These are phyloP conservation scores for Pseudozyma hubeiensis DNA, from an alignment of 1,284 basidiomycete species.

Conservation along the genomic window DNA sequence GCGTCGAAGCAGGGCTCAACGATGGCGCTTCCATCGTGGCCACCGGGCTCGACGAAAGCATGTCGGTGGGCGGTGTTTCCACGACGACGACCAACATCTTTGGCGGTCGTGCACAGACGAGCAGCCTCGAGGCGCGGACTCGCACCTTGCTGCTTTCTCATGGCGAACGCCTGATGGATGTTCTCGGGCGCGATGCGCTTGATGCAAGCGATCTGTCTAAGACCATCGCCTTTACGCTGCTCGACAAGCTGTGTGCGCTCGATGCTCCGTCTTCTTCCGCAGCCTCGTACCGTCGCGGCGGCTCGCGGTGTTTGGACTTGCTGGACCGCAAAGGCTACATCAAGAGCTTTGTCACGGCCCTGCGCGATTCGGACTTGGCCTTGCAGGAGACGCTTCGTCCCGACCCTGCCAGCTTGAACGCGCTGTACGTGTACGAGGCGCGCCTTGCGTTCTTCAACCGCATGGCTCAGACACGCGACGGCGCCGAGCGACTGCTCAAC, in stretches of 20 bases:
- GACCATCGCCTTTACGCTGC: slow-evolving; percentile 87
- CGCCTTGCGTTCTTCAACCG: slow-evolving; percentile 89
- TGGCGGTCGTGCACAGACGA: slow-evolving; percentile 32
- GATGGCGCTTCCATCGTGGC: slow-evolving; percentile 52
- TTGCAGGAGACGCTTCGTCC: slow-evolving; percentile 84
- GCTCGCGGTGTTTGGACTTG: slow-evolving; percentile 74
- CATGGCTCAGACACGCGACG: slow-evolving; percentile 82
- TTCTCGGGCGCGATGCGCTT: slow-evolving; percentile 88
- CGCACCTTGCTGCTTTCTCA: slow-evolving; percentile 72
- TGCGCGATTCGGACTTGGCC: slow-evolving; percentile 85
- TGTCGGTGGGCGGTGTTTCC: slow-evolving; percentile 49
- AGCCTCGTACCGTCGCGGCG: slow-evolving; percentile 36
- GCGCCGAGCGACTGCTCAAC: slow-evolving; percentile 87
- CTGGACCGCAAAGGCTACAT: slow-evolving; percentile 83
- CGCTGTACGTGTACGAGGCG: slow-evolving; percentile 93
- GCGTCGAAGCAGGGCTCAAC: slow-evolving; percentile 46
- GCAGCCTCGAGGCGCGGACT: slow-evolving; percentile 75
- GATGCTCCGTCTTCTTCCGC: slow-evolving; percentile 47
- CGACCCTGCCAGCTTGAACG: slow-evolving; percentile 91
- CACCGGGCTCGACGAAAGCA: slow-evolving; percentile 47
- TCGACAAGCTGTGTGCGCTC: slow-evolving; percentile 77
- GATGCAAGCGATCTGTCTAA: slow-evolving; percentile 97
- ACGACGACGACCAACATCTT: slow-evolving; percentile 37
- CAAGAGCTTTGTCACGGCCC: slow-evolving; percentile 81
- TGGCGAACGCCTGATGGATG: slow-evolving; percentile 79